phyloP scores from a whole-genome alignment of 352 stramenopile species.

The Thalassiosira delicatula region DNA sequence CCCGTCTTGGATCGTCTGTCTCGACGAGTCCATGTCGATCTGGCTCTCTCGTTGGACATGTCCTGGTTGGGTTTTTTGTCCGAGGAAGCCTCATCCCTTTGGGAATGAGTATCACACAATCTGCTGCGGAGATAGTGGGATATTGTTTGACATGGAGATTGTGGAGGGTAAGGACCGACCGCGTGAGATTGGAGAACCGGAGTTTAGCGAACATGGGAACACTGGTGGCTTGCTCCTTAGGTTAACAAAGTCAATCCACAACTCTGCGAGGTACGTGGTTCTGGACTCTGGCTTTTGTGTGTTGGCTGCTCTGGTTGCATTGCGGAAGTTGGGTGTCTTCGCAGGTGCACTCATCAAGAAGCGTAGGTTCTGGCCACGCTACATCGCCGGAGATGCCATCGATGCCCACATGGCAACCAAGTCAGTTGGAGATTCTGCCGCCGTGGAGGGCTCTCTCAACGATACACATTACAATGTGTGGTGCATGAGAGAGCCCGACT shows the following conservation, averaged over 20 bases:
- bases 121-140: constrained; percentile 35
- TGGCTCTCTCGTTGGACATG: constrained; percentile 45
- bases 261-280: constrained; percentile 36
- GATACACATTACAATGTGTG: background rate
- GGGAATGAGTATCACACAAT: constrained; percentile 66
- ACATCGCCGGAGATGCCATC: constrained; percentile 6
- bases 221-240: constrained; percentile 9
- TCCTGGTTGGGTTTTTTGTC: constrained; percentile 50
- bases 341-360: constrained; percentile 58
- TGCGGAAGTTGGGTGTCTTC: constrained; percentile 44
- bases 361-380: constrained; percentile 36
- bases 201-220: constrained; percentile 4
- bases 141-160: constrained; percentile 55
- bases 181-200: constrained; percentile 10
- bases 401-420: background rate
- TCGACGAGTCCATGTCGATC: constrained; percentile 56
- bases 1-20: constrained; percentile 48
- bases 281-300: constrained; percentile 57
- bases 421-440: background rate
- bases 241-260: constrained; percentile 19
- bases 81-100: constrained; percentile 37
- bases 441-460: background rate
- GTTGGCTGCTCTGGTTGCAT: background rate
- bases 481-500: background rate
- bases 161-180: constrained; percentile 55